phyloP scores from a whole-genome alignment of 2,329 filamentous ascomycete genomes.

The Penicillium verrucosum region DNA sequence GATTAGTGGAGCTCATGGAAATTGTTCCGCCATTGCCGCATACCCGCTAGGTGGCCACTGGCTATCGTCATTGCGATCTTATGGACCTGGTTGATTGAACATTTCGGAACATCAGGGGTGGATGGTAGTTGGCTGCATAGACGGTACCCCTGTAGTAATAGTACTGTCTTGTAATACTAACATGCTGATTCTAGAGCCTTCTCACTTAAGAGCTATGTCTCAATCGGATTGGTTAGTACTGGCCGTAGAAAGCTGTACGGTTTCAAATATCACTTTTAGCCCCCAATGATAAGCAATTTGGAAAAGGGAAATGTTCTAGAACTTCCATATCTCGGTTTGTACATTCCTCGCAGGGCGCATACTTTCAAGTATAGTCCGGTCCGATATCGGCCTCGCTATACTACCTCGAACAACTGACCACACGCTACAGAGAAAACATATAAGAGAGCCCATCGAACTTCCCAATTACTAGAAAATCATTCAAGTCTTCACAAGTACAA shows the following conservation, averaged over 20 bases:
- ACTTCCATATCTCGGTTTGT: neutral
- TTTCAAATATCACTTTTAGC: neutral
- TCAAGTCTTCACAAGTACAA: neutral
- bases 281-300: too few species aligned
- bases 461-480: neutral
- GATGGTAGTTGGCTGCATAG: neutral
- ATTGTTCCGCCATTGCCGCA: neutral
- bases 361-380: neutral
- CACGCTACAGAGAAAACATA: neutral
- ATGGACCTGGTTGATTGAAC: neutral
- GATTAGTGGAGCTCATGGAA: neutral
- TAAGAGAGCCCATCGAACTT: neutral
- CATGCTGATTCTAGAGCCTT: neutral
- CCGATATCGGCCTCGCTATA: conserved; percentile 8
- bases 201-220: too few species aligned
- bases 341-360: neutral
- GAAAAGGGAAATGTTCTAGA: neutral
- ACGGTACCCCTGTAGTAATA: too few species aligned
- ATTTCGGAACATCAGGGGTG: neutral
- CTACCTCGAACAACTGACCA: neutral
- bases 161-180: neutral
- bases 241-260: neutral
- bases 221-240: neutral
- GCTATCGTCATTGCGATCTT: neutral
- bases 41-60: neutral